These are phyloP conservation scores for Hericium erinaceus DNA, from an alignment of 768 basidiomycete genomes.

Conservation along the genomic window DNA sequence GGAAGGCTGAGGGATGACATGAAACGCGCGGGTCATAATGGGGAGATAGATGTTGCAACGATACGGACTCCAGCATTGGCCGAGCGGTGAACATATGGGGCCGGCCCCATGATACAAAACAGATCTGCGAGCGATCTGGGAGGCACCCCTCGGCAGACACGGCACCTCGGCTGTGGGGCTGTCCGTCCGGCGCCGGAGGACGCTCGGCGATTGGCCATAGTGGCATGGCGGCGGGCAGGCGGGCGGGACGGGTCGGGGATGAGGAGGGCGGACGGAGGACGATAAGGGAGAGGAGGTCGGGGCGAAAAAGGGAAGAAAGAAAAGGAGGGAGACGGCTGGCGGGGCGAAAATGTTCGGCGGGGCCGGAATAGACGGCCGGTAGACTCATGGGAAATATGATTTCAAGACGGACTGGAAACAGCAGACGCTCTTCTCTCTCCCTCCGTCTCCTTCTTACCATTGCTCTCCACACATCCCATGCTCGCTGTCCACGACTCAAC, in stretches of 20 bases:
- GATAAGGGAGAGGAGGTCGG: neutral
- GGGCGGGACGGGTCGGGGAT: neutral
- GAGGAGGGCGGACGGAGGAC: neutral
- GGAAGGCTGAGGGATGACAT: neutral
- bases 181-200: neutral
- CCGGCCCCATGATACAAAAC: neutral
- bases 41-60: neutral
- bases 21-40: neutral
- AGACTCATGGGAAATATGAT: neutral
- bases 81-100: neutral
- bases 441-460: slow-evolving; percentile 16
- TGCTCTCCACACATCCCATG: slow-evolving; percentile 23
- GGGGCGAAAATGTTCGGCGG: neutral
- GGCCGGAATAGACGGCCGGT: neutral
- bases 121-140: neutral
- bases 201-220: neutral
- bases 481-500: neutral
- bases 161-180: neutral
- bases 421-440: slow-evolving; percentile 4
- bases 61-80: no score
- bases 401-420: neutral
- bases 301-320: neutral
- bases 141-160: neutral
- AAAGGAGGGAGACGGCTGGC: neutral
- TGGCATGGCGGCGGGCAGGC: neutral